These are phyloP conservation scores for Schizosaccharomyces japonicus DNA, from an alignment of 805 yeast genomes.

Conservation along the genomic window DNA sequence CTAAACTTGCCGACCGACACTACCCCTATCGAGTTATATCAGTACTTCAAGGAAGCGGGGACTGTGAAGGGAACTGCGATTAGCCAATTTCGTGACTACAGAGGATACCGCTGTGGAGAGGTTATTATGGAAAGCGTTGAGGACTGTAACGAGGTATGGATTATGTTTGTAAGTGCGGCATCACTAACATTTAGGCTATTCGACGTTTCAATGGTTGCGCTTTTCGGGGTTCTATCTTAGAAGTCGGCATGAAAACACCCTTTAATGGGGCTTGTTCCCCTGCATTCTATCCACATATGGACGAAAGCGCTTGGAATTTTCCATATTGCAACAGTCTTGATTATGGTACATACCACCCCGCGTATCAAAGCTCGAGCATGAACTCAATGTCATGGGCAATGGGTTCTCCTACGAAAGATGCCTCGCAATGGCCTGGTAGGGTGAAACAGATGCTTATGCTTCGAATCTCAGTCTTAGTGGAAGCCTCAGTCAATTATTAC, in stretches of 20 bases:
- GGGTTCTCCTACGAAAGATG: constrained; percentile 5
- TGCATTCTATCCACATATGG: too few species aligned
- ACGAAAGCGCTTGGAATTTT: background rate
- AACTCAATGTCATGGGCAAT: constrained; percentile 2
- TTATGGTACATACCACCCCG: background rate
- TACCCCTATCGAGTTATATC: constrained; percentile 8
- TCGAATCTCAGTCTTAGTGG: background rate
- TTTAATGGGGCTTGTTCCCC: background rate
- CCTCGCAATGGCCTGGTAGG: background rate
- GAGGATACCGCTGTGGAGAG: constrained; percentile 8
- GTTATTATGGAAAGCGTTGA: constrained; percentile 6
- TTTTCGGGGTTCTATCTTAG: background rate
- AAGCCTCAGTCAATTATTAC: background rate
- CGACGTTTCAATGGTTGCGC: background rate
- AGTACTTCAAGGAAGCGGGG: constrained; percentile 6
- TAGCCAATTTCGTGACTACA: constrained; percentile 7
- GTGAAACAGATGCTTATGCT: background rate
- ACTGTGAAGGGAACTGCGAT: constrained; percentile 7
- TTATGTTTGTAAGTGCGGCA: too few species aligned
- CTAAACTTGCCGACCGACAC: constrained; percentile 8
- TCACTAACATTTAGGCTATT: background rate
- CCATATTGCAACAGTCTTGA: background rate
- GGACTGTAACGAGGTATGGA: background rate
- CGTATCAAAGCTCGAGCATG: background rate
- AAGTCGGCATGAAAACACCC: background rate